Percentiles rank a stretch among this genome's conserved stretches.
Evolutionary conservation across 257 asterid genomes (phyloP).

Genomic region (Scutellaria barbata): DNA sequence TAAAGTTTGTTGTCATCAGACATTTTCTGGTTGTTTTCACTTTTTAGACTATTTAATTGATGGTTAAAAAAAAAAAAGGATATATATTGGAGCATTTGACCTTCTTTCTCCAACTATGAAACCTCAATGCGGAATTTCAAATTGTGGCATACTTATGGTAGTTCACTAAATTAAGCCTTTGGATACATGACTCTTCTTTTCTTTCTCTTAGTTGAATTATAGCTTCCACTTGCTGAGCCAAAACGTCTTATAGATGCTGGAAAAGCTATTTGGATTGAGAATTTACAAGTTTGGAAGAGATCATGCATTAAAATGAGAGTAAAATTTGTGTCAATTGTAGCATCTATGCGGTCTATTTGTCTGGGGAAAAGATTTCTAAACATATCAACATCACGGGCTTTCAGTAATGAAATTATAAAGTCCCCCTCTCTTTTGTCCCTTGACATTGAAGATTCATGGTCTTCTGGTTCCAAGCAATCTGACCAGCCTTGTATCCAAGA

Average conservation of each 20-base stretch:
- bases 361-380: conserved; percentile 26
- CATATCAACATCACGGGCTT: conserved; percentile 37
- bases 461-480: conserved; percentile 37
- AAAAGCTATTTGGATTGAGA: conserved; percentile 16
- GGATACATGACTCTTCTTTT: neutral
- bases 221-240: neutral
- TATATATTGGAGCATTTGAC: neutral
- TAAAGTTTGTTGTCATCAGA: conserved; percentile 1
- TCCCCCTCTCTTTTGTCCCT: conserved; percentile 70
- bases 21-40: neutral
- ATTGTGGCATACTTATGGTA: conserved; percentile 1
- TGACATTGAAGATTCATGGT: conserved; percentile 66
- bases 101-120: conserved; percentile 15
- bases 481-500: conserved; percentile 35
- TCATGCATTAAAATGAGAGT: conserved; percentile 35
- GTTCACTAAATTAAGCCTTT: neutral
- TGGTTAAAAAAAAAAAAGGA: neutral
- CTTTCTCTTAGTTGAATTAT: conserved; percentile 1
- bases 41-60: neutral
- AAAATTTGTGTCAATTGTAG: conserved; percentile 34
- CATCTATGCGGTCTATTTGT: conserved; percentile 35
- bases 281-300: conserved; percentile 16
- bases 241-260: conserved; percentile 18
- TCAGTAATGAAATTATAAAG: conserved; percentile 48
- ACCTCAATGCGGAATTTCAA: neutral